Percentiles rank a stretch among this genome's conserved stretches.
Evolutionary conservation across 1,284 basidiomycete genomes (phyloP).

Genomic region (Cutaneotrichosporon cyanovorans): DNA sequence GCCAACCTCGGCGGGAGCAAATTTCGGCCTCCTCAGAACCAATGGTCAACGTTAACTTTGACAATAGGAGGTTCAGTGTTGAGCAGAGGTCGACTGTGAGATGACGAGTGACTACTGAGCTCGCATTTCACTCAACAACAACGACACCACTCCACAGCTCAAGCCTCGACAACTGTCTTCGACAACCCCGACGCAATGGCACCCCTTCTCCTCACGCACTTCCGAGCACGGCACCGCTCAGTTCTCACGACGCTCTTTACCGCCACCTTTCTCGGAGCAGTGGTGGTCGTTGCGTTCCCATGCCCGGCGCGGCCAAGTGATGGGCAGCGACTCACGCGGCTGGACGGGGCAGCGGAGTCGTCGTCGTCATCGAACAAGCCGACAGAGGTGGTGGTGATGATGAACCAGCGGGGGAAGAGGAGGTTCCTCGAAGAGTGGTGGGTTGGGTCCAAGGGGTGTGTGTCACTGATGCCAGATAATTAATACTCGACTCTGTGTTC

Average conservation of each 20-base stretch:
- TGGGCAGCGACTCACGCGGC: background rate
- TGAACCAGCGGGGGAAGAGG: conserved; percentile 42
- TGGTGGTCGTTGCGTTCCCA: conserved; percentile 44
- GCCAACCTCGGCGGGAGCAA: background rate
- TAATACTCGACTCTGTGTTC: no score
- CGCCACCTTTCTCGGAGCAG: conserved; percentile 44
- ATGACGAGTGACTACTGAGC: background rate
- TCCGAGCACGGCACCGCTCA: conserved; percentile 41
- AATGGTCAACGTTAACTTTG: background rate
- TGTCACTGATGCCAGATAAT: no score
- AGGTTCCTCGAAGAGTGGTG: conserved; percentile 39
- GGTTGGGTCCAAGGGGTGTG: no score
- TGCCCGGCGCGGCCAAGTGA: conserved; percentile 35
- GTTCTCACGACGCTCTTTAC: conserved; percentile 44
- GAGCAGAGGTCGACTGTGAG: background rate
- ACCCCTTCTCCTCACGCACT: conserved; percentile 42
- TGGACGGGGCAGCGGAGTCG: background rate
- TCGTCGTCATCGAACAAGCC: conserved; percentile 1
- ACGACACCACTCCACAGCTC: background rate
- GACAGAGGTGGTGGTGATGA: conserved; percentile 41
- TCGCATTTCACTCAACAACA: background rate
- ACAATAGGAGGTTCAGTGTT: background rate
- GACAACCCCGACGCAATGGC: conserved; percentile 32
- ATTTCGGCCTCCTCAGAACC: background rate
- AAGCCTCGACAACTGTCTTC: no score